A percentile compares a stretch with the other conserved stretches of the same genome.
phyloP scores from a whole-genome alignment of 1,284 basidiomycete genomes.

The Gastroboletus turbinatus region DNA sequence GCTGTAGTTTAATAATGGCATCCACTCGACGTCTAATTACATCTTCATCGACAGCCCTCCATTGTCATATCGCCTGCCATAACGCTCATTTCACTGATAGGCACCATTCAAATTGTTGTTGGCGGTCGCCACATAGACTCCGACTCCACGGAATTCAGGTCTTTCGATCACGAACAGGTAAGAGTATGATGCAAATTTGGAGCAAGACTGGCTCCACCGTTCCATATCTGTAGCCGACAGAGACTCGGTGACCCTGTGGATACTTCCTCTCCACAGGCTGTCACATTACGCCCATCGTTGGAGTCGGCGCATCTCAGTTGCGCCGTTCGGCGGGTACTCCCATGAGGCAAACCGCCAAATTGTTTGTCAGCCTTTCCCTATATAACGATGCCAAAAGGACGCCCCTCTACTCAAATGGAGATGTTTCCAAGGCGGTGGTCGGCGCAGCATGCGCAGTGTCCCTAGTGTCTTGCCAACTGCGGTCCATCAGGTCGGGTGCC shows the following conservation, averaged over 20 bases:
- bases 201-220: neutral
- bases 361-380: neutral
- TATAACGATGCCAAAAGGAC: neutral
- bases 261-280: neutral
- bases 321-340: neutral
- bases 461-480: neutral
- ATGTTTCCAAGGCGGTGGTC: neutral
- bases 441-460: neutral
- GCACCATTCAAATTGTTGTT: neutral
- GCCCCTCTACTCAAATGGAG: neutral
- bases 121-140: neutral
- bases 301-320: neutral
- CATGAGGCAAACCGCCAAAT: neutral
- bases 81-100: neutral
- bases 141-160: neutral
- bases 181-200: neutral
- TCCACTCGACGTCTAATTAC: neutral
- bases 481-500: neutral
- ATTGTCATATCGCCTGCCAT: neutral
- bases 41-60: slow-evolving; percentile 2
- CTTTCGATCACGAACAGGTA: neutral
- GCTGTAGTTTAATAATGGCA: slow-evolving; percentile 4
- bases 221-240: neutral
- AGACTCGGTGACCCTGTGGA: neutral
- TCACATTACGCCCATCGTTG: neutral